Conservation (phyloP, 225 moss, liverwort and hornwort species). For the Physcomitrellopsis africana region DNA sequence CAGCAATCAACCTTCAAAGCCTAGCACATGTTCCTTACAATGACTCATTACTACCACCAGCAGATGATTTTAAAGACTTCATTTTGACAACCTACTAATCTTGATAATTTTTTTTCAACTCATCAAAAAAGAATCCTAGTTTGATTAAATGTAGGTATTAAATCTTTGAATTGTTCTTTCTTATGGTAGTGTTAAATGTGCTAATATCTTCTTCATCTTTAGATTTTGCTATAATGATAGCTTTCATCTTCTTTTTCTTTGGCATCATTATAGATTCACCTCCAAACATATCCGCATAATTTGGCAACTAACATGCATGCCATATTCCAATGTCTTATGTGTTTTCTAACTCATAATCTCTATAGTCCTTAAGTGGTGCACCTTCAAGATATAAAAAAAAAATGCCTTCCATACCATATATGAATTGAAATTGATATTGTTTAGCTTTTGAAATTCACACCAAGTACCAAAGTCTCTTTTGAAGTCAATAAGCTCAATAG, state of each 20-base stretch:
- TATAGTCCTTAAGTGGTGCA: not conserved
- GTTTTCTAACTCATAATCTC: not conserved
- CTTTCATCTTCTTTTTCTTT: not conserved
- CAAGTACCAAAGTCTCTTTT: not conserved
- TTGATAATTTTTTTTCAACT: not conserved
- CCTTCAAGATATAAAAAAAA: not conserved
- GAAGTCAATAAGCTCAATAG: not conserved
- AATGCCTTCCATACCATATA: not conserved
- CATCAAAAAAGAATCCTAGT: not conserved
- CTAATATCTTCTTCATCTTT: not conserved
- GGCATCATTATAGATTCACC: not conserved
- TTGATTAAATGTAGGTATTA: no score
- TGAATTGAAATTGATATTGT: not conserved
- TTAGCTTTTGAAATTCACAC: not conserved
- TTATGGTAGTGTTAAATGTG: no score
- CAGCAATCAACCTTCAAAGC: not conserved
- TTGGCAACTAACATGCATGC: not conserved
- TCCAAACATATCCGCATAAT: not conserved
- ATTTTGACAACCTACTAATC: not conserved
- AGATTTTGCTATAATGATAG: not conserved
- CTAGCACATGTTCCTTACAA: not conserved
- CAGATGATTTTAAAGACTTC: not conserved
- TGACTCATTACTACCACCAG: not conserved
- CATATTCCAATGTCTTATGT: no score
- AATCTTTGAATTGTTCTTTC: no score